phyloP scores from a whole-genome alignment of 2,329 filamentous ascomycete genomes.

The Ceratocystis lukuohia region DNA sequence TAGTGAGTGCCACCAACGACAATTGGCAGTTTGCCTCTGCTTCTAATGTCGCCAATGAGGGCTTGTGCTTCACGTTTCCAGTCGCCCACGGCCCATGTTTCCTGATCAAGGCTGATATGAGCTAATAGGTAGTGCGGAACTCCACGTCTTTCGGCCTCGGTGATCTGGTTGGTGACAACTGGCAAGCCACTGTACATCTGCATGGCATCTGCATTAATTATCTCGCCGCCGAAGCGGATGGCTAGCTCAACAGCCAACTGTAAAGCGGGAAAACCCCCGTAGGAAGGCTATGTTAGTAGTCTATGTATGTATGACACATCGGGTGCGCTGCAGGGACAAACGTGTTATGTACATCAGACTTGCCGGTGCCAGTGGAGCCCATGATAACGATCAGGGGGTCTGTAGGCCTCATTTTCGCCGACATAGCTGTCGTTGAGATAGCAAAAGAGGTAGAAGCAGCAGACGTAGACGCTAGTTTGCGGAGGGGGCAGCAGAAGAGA shows the following conservation, averaged over 20 bases:
- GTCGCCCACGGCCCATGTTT: conserved; percentile 68
- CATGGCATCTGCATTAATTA: conserved; percentile 97
- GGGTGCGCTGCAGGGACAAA: not conserved
- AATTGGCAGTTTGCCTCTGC: conserved; percentile 69
- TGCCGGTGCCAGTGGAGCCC: conserved; percentile 85
- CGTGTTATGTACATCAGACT: conserved; percentile 56
- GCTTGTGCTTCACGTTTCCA: conserved; percentile 59
- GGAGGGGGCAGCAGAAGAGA: not conserved
- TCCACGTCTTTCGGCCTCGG: conserved; percentile 56
- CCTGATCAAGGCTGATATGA: conserved; percentile 58
- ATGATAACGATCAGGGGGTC: conserved; percentile 66
- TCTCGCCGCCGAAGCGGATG: conserved; percentile 69
- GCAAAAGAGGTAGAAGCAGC: not conserved
- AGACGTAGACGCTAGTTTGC: not conserved
- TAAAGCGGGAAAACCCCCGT: not conserved
- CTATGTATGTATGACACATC: not conserved
- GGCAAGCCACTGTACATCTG: conserved; percentile 87
- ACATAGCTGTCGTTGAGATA: conserved; percentile 26
- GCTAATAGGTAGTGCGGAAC: conserved; percentile 82
- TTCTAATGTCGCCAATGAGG: conserved; percentile 64
- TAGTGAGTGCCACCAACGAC: conserved; percentile 92
- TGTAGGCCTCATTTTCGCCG: conserved; percentile 26
- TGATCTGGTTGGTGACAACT: conserved; percentile 91
- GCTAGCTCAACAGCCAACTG: conserved; percentile 86
- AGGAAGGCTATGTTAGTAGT: conserved; percentile 6